phyloP scores from a whole-genome alignment of 2,329 filamentous ascomycete genomes.

The Botrytis elliptica region DNA sequence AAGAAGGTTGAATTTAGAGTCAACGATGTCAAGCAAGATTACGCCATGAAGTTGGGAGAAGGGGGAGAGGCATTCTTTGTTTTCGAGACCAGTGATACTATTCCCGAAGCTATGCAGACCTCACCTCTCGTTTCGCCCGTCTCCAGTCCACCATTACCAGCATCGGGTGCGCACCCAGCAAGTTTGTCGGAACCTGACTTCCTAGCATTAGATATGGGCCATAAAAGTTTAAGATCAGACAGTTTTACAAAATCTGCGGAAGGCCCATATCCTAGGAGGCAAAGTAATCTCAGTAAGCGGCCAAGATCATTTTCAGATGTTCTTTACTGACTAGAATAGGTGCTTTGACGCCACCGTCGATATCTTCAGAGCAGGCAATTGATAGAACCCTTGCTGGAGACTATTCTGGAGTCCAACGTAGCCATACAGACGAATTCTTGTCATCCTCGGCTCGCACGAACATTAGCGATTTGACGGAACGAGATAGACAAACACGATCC shows the following conservation, averaged over 20 bases:
- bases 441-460: conserved; percentile 46
- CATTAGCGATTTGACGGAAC: conserved; percentile 34
- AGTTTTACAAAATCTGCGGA: conserved; percentile 47
- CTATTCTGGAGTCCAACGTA: conserved; percentile 48
- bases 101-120: conserved; percentile 91
- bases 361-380: conserved; percentile 51
- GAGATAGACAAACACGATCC: conserved; percentile 42
- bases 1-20: conserved; percentile 99
- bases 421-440: conserved; percentile 56
- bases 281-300: conserved; percentile 36
- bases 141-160: conserved; percentile 71
- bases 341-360: conserved; percentile 50
- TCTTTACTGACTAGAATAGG: conserved; percentile 25
- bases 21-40: conserved; percentile 87
- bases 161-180: conserved; percentile 45
- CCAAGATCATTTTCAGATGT: neutral
- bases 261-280: conserved; percentile 43
- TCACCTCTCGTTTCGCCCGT: conserved; percentile 89
- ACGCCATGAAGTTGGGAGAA: conserved; percentile 97
- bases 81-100: conserved; percentile 88
- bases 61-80: conserved; percentile 98
- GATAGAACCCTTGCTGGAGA: conserved; percentile 51
- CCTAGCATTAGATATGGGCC: conserved; percentile 55
- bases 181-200: conserved; percentile 67
- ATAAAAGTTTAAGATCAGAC: conserved; percentile 43